Percentiles rank a stretch among this genome's conserved stretches.
Conservation (phyloP, 768 basidiomycete genomes). For the Lactarius indigo region DNA sequence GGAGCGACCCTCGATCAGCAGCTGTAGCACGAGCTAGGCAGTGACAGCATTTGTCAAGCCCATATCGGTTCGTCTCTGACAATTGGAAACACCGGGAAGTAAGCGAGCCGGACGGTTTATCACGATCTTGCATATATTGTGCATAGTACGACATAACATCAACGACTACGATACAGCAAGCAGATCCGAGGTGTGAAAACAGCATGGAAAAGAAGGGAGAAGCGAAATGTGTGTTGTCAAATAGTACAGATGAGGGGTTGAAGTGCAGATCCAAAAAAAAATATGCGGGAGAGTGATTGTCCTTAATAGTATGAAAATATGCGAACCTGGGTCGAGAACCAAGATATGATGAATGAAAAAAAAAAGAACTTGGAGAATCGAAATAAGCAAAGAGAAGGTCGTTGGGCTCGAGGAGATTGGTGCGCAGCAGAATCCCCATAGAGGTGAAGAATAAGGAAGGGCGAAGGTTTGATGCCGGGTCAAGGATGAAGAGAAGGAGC, state of each 20-base stretch:
- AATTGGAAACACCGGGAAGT: background rate
- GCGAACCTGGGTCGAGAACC: conserved; percentile 11
- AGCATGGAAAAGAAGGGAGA: background rate
- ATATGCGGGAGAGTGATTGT: conserved; percentile 5
- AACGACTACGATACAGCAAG: conserved; percentile 8
- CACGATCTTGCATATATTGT: conserved; percentile 1
- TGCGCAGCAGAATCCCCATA: conserved; percentile 13
- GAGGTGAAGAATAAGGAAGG: background rate
- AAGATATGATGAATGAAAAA: background rate
- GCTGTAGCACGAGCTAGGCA: background rate
- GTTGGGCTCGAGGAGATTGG: background rate
- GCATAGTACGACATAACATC: conserved; percentile 10
- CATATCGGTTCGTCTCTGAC: background rate
- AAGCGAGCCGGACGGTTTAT: background rate
- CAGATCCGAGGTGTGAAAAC: background rate
- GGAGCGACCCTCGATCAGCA: background rate
- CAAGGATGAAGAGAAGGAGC: background rate
- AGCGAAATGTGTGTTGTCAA: conserved; percentile 9
- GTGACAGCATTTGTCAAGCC: background rate
- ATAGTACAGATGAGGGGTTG: conserved; percentile 16
- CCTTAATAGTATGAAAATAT: conserved; percentile 11
- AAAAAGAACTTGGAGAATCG: background rate
- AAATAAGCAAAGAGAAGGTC: background rate
- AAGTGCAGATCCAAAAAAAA: conserved; percentile 4
- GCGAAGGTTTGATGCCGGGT: background rate